Percentiles rank a stretch among this genome's conserved stretches.
Evolutionary conservation across 1,139 yeast species (phyloP).

Genomic region (Diutina rugosa): DNA sequence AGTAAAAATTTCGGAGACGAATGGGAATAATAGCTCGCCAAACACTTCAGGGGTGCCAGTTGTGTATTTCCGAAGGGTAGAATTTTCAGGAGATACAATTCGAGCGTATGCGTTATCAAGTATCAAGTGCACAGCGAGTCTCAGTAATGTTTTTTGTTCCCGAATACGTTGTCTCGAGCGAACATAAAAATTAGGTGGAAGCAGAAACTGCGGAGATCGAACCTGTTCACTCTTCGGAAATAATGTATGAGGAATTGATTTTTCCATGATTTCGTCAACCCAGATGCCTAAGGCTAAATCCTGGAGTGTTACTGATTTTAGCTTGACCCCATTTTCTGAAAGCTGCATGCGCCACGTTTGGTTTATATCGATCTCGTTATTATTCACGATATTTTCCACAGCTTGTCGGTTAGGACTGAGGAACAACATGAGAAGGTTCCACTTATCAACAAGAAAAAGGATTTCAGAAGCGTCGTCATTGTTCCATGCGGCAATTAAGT

Average conservation of each 20-base stretch:
- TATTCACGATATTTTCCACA: conserved; percentile 2
- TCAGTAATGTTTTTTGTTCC: no score
- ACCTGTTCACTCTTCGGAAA: no score
- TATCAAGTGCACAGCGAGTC: conserved; percentile 49
- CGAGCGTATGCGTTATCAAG: conserved; percentile 63
- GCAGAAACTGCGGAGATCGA: no score
- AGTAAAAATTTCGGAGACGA: no score
- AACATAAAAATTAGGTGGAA: no score
- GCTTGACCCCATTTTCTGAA: background rate
- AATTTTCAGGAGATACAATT: conserved; percentile 64
- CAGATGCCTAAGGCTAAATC: background rate
- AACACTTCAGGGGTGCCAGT: conserved; percentile 88
- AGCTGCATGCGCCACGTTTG: no score
- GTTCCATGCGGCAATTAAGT: no score
- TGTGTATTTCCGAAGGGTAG: conserved; percentile 53
- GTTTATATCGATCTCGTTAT: no score
- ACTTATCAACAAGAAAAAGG: conserved; percentile 24
- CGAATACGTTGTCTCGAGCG: no score
- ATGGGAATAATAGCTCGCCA: no score
- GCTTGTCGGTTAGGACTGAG: conserved; percentile 17
- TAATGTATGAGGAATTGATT: background rate
- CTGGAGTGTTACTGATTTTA: no score
- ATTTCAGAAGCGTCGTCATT: conserved; percentile 16
- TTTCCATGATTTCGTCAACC: background rate
- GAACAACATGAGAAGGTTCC: conserved; percentile 28